Conservation (phyloP, 139 green algal species). For the Chlorella sp. region DNA sequence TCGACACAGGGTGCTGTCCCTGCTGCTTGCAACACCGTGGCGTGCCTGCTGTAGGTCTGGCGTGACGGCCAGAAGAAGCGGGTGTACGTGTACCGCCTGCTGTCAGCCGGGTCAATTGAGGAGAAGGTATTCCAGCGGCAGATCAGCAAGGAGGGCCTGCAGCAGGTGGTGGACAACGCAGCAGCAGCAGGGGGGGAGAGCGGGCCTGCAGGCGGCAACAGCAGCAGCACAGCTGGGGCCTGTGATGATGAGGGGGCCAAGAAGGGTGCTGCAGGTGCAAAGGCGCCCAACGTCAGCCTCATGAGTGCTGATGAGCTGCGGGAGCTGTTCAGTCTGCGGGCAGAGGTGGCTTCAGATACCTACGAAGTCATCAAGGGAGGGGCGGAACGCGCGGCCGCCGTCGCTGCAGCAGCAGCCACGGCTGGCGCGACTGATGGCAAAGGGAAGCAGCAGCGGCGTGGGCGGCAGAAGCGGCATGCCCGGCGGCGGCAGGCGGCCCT, state of each 20-base stretch:
- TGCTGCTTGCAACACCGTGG: no score
- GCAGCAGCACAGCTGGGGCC: no score
- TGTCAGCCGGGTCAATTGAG: slow-evolving; percentile 94
- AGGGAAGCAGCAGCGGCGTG: no score
- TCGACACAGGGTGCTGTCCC: no score
- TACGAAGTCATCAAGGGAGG: slow-evolving; percentile 3
- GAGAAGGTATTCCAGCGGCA: slow-evolving; percentile 79
- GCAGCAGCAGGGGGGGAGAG: no score
- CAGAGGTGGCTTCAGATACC: slow-evolving; percentile 29
- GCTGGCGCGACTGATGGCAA: no score
- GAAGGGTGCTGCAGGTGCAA: neutral
- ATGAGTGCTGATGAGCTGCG: slow-evolving; percentile 87
- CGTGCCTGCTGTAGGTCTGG: slow-evolving; percentile 96
- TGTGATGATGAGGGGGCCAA: no score
- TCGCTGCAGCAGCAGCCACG: no score
- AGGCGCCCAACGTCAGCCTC: slow-evolving; percentile 14
- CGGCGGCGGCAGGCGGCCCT: no score
- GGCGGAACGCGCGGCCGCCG: no score
- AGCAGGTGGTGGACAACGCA: slow-evolving; percentile 11
- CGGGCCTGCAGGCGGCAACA: no score
- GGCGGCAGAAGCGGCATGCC: no score
- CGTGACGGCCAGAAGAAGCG: slow-evolving; percentile 94
- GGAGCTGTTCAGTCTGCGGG: slow-evolving; percentile 89
- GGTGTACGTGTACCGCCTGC: slow-evolving; percentile 96
- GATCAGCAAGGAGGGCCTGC: slow-evolving; percentile 56